A percentile compares a stretch with the other conserved stretches of the same genome.
Evolutionary conservation across 2,329 filamentous ascomycete genomes (phyloP).

Genomic region (Aspergillus fumigatus): DNA sequence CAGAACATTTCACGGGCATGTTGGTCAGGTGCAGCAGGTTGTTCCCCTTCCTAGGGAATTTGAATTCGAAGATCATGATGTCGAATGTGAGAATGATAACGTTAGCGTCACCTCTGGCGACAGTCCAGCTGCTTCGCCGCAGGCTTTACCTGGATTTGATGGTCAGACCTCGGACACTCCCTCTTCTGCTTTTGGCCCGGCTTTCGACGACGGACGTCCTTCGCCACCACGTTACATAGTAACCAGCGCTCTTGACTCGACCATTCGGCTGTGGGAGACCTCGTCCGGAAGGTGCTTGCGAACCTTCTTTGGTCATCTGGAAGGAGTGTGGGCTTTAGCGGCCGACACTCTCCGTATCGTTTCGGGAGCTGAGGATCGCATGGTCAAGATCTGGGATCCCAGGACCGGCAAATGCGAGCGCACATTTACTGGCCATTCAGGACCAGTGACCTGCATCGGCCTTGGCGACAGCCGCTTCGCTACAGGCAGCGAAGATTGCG

Average conservation of each 20-base stretch:
- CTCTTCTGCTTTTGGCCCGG: constrained; percentile 54
- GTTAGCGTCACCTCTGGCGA: constrained; percentile 34
- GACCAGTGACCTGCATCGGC: constrained; percentile 88
- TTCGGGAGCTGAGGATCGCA: constrained; percentile 84
- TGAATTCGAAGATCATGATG: constrained; percentile 71
- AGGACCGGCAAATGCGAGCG: constrained; percentile 85
- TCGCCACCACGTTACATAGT: constrained; percentile 86
- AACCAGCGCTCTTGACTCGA: constrained; percentile 85
- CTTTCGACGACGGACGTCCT: constrained; percentile 62
- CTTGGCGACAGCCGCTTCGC: constrained; percentile 85
- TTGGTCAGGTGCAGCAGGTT: constrained; percentile 92
- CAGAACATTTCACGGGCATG: constrained; percentile 75
- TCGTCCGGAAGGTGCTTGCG: constrained; percentile 75
- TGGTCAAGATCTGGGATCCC: constrained; percentile 95
- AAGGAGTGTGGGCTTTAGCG: constrained; percentile 90
- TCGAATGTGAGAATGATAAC: constrained; percentile 54
- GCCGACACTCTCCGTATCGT: constrained; percentile 86
- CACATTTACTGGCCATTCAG: constrained; percentile 85
- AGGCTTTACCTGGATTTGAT: constrained; percentile 22
- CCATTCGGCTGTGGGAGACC: constrained; percentile 89
- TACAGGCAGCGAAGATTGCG: constrained; percentile 88
- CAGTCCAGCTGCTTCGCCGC: constrained; percentile 21
- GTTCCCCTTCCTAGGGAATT: constrained; percentile 80
- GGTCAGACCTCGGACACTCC: constrained; percentile 29
- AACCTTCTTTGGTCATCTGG: constrained; percentile 94